These are phyloP conservation scores for Phellopilus nigrolimitatus DNA, from an alignment of 1,284 basidiomycete species.

Conservation along the genomic window DNA sequence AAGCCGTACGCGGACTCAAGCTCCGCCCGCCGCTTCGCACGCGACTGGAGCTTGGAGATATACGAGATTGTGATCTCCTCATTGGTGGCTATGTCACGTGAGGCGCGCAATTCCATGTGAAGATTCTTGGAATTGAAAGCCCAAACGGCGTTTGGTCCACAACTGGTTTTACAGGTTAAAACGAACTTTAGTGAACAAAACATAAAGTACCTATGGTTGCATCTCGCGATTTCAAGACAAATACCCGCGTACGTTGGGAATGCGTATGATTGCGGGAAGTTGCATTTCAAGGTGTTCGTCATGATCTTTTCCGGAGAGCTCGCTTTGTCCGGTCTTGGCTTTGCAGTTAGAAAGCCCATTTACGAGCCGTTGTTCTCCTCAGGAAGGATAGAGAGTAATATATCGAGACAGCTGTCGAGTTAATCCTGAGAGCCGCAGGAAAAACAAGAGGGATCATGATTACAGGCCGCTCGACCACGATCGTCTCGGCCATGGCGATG, in stretches of 20 bases:
- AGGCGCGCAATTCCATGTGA: conserved; percentile 28
- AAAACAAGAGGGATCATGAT: not conserved
- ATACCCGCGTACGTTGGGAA: not conserved
- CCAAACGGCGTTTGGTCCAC: not conserved
- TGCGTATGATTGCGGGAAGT: not conserved
- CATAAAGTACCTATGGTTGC: not conserved
- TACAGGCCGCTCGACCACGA: conserved; percentile 17
- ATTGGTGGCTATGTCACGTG: conserved; percentile 28
- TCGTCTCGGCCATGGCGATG: conserved; percentile 17
- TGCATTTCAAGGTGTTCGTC: not conserved
- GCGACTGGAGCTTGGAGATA: conserved; percentile 8
- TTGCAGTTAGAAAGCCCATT: not conserved
- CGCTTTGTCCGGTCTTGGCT: not conserved
- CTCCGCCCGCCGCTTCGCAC: conserved; percentile 22
- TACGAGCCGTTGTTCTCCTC: too few relatives aligned
- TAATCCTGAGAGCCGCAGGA: too few relatives aligned
- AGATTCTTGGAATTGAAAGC: conserved; percentile 29
- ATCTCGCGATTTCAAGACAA: not conserved
- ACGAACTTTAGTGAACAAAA: not conserved
- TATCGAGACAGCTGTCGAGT: too few relatives aligned
- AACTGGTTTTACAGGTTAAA: not conserved
- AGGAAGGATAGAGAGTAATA: too few relatives aligned
- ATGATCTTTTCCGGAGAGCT: not conserved
- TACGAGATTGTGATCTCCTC: conserved; percentile 33
- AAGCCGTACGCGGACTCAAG: conserved; percentile 28